Evolutionary conservation across 1,284 basidiomycete species (phyloP).

Genomic region (Moniliella sp.): DNA sequence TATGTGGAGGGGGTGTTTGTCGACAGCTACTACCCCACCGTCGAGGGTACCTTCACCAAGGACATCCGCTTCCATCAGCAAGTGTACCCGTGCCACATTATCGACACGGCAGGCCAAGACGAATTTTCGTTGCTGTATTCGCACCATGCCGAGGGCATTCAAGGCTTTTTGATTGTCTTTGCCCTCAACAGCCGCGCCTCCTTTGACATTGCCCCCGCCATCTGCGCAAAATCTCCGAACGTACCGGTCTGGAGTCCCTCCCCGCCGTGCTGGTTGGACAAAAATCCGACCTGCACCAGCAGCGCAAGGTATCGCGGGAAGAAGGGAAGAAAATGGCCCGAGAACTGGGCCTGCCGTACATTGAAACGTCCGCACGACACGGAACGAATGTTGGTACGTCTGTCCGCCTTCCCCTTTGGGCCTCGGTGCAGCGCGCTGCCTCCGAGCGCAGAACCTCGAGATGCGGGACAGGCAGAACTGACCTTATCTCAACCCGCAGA

Average conservation of each 20-base stretch:
- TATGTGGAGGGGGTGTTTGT: slow-evolving; percentile 38
- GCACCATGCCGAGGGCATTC: slow-evolving; percentile 60
- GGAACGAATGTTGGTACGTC: slow-evolving; percentile 24
- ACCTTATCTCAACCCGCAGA: no score
- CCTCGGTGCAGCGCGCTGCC: not conserved
- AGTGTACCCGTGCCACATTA: slow-evolving; percentile 84
- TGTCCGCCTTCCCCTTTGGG: not conserved
- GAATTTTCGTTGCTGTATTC: slow-evolving; percentile 62
- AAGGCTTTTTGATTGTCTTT: slow-evolving; percentile 76
- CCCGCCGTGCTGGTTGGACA: slow-evolving; percentile 91
- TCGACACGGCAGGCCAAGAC: slow-evolving; percentile 90
- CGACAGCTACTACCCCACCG: slow-evolving; percentile 78
- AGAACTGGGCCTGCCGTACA: slow-evolving; percentile 24
- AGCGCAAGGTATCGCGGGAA: slow-evolving; percentile 40
- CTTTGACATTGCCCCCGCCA: slow-evolving; percentile 84
- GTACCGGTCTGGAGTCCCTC: slow-evolving; percentile 65
- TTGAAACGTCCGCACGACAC: slow-evolving; percentile 28
- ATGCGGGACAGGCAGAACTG: not conserved
- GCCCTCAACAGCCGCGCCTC: slow-evolving; percentile 73
- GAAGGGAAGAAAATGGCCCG: slow-evolving; percentile 28
- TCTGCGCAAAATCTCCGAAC: slow-evolving; percentile 91
- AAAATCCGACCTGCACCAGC: slow-evolving; percentile 59
- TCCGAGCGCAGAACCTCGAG: not conserved
- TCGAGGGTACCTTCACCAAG: slow-evolving; percentile 72
- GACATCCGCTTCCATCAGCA: slow-evolving; percentile 58